A percentile compares a stretch with the other conserved stretches of the same genome.
phyloP scores from a whole-genome alignment of 768 basidiomycete species.

The Bullera alba region DNA sequence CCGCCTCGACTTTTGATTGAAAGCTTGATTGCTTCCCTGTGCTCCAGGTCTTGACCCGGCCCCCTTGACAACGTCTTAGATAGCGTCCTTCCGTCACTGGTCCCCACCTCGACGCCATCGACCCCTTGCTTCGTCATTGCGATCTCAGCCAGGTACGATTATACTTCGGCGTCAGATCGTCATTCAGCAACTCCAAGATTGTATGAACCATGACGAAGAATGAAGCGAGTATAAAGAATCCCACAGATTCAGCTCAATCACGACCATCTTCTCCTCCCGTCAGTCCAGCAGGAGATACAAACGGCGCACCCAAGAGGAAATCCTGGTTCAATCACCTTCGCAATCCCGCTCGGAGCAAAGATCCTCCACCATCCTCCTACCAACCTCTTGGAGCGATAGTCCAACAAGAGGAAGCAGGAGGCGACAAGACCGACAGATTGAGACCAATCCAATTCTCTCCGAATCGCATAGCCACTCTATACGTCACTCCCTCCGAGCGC shows the following conservation, averaged over 20 bases:
- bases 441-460: slow-evolving; percentile 26
- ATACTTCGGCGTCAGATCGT: too few species aligned
- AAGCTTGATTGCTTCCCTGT: too few species aligned
- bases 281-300: background rate
- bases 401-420: background rate
- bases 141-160: too few species aligned
- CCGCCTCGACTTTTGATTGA: too few species aligned
- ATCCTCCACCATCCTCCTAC: background rate
- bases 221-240: too few species aligned
- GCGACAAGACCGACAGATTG: slow-evolving; percentile 5
- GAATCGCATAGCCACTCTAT: slow-evolving; percentile 26
- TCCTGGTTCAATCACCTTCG: background rate
- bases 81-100: too few species aligned
- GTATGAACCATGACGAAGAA: too few species aligned
- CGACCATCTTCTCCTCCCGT: background rate
- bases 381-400: background rate
- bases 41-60: too few species aligned
- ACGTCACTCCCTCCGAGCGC: slow-evolving; percentile 34
- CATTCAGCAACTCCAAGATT: too few species aligned
- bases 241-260: background rate
- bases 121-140: too few species aligned
- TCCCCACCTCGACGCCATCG: too few species aligned
- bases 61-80: too few species aligned
- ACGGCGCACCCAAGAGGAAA: background rate
- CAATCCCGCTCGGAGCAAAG: background rate